A percentile compares a stretch with the other conserved stretches of the same genome.
These are phyloP conservation scores for Cyberlindnera meyerae DNA, from an alignment of 805 yeast genomes.

Conservation along the genomic window DNA sequence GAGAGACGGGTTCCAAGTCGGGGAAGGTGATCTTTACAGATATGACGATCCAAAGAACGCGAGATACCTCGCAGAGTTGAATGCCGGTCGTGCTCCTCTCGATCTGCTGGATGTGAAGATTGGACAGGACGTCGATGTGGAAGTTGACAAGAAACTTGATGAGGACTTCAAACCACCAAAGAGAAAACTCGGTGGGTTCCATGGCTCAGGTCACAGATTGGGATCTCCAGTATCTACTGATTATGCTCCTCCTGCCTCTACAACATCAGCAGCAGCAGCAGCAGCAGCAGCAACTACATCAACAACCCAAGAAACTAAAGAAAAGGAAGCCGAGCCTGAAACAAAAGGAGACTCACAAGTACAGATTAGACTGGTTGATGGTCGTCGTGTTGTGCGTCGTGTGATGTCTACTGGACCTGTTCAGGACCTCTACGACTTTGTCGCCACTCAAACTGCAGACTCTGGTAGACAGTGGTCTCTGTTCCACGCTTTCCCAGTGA, in stretches of 20 bases:
- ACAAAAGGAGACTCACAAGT: constrained; percentile 63
- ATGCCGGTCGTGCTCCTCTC: constrained; percentile 88
- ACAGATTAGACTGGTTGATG: constrained; percentile 82
- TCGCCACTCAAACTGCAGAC: constrained; percentile 39
- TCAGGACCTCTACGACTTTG: constrained; percentile 62
- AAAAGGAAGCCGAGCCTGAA: constrained; percentile 19
- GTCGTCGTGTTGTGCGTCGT: constrained; percentile 59
- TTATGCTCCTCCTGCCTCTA: constrained; percentile 19
- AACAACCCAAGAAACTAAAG: not conserved
- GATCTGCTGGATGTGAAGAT: constrained; percentile 73
- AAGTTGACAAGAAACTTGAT: constrained; percentile 73
- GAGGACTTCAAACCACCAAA: constrained; percentile 77
- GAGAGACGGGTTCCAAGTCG: constrained; percentile 95
- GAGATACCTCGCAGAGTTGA: constrained; percentile 70
- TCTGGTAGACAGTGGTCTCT: constrained; percentile 48
- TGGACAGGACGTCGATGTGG: constrained; percentile 92
- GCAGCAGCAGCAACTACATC: constrained; percentile 13
- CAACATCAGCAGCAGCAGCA: constrained; percentile 11
- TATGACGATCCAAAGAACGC: constrained; percentile 93
- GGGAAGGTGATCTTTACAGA: constrained; percentile 79
- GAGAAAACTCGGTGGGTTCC: constrained; percentile 57
- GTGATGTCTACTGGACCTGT: constrained; percentile 66
- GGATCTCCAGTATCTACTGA: constrained; percentile 91
- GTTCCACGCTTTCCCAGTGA: constrained; percentile 79
- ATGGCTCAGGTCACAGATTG: constrained; percentile 76